Evolutionary conservation across 2,329 filamentous ascomycete species (phyloP), one percentile per base, ranked within the genome.

Genomic region (Zalaria sp.): DNA sequence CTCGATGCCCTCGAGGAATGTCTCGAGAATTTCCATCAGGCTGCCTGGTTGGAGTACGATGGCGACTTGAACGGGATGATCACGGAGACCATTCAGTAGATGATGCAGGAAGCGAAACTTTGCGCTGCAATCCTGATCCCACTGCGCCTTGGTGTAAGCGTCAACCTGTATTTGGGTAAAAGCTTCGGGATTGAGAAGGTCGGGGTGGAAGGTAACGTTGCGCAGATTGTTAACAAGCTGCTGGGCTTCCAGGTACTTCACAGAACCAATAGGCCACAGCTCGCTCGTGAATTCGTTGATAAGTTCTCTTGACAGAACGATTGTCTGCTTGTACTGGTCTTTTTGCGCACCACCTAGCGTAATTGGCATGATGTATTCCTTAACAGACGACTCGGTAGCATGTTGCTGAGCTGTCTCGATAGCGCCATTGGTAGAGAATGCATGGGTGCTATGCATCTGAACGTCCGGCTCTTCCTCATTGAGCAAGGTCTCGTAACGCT

Each of bases 71-170:
- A 50, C 9, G 8, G 47, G 46, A 34, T 49, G 44, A 27, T 43
- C 39, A 5, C 51, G 49, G 3, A 61, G 36, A 5, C 43, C 43
- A 1, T 55, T 47, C 3, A 63, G 40, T 2, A 63, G 45, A 18
- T 52, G 46, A 10, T 53, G 48, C 10, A 64, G 39, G 40, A 64
- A 63, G 3, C 47, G 46, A 39, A 63, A 63, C 41, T 63, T 63
- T 4, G 51, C 47, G 35, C 60, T 62, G 43, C 51, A 55, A 10
- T 52, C 47, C 9, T 52, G 45, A 32, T 58, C 55, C 59, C 59
- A 62, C 31, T 55, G 46, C 1, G 55, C 56, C 36, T 58, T 54
- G 18, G 47, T 39, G 9, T 49, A 46, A 5, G 49, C 49, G 25
- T 44, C 46, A 2, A 52, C 47, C 25, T 50, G 49, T 40, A 48